Base-by-base conservation (phyloP, 768 basidiomycete species). In the Lepiota venenata region DNA sequence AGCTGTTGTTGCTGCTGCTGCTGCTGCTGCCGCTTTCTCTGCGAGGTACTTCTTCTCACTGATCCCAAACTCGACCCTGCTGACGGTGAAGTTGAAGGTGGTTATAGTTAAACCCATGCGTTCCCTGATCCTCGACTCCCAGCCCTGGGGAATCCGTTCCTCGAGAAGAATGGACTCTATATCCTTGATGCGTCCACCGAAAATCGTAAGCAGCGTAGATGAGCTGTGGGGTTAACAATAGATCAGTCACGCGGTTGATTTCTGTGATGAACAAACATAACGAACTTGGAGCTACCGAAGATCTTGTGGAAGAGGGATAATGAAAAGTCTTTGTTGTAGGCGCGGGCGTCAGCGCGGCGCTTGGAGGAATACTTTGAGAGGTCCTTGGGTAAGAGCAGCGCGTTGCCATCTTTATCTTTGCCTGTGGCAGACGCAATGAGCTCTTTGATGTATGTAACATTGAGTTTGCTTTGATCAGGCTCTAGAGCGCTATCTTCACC, bases 251-350 rank as follows among this genome's bases (percentile, higher is more conserved):
- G 18, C 50, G 15, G 49, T 38, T 27, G 37, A 14, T 12, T 11
- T n/a, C 1, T 44, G 15, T 44, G 41, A 10, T 2, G 18, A n/a
- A 35, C n/a, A 45, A 20, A 2, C 6, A 9, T 35, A 42, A 72
- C 82, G 49, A 60, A 90, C 87, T 90, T 88, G 29, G 81, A 70
- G 58, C 80, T 81, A 4, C 83, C 82, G 64, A 91, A 88, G 29
- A 81, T 66, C 64, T 78, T 82, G 58, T 90, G 88, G 44, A 67
- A 56, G 15, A 67, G 60, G 46, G 60, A 67, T 5, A 83, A 73
- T 1, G 77, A 75, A 60, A 79, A 91, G 18, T 83, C 75, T 0
- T 77, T 73, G 64, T 92, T 91, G 2, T 59, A 66, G 0, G 62
- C 69, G 25, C 72, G 70, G 12, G 81, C 71, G 29, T 88, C 81